Conservation (phyloP, 306 rosid genomes). For the Pueraria montana region DNA sequence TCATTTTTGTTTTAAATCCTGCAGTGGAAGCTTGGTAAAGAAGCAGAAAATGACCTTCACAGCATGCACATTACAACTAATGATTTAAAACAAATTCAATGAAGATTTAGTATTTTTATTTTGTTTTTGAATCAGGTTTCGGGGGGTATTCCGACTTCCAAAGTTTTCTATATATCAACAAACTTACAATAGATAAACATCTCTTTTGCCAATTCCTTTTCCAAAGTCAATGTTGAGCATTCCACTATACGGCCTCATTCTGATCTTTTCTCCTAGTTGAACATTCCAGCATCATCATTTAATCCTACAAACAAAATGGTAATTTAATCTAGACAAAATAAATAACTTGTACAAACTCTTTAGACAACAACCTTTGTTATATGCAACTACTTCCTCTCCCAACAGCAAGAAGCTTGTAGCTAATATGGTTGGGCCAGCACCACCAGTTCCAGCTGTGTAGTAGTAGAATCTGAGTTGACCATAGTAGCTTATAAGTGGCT, state of each 20-base stretch:
- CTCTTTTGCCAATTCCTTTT: constrained; percentile 92
- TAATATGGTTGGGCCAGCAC: constrained; percentile 95
- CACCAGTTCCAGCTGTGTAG: constrained; percentile 97
- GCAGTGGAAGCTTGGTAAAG: constrained; percentile 21
- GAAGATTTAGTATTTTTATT: constrained; percentile 18
- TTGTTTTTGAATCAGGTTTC: constrained; percentile 31
- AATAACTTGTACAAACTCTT: constrained; percentile 31
- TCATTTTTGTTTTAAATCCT: constrained; percentile 1
- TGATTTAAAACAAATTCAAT: constrained; percentile 5
- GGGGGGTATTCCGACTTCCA: constrained; percentile 30
- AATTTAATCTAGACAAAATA: constrained; percentile 45
- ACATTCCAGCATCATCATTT: constrained; percentile 58
- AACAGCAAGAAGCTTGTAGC: constrained; percentile 91
- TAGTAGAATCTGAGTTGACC: constrained; percentile 79
- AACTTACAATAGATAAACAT: constrained; percentile 94
- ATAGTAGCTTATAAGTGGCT: constrained; percentile 43
- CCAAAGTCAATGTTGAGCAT: constrained; percentile 96
- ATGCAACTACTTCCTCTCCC: constrained; percentile 96
- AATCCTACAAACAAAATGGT: constrained; percentile 54
- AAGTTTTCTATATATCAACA: constrained; percentile 20
- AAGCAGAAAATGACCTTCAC: constrained; percentile 32
- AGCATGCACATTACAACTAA: constrained; percentile 16
- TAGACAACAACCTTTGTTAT: constrained; percentile 74
- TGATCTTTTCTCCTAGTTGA: constrained; percentile 84
- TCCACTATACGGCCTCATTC: constrained; percentile 94